A percentile compares a stretch with the other conserved stretches of the same genome.
Conservation (phyloP, 1,284 basidiomycete species). For the Ganoderma resinaceum region DNA sequence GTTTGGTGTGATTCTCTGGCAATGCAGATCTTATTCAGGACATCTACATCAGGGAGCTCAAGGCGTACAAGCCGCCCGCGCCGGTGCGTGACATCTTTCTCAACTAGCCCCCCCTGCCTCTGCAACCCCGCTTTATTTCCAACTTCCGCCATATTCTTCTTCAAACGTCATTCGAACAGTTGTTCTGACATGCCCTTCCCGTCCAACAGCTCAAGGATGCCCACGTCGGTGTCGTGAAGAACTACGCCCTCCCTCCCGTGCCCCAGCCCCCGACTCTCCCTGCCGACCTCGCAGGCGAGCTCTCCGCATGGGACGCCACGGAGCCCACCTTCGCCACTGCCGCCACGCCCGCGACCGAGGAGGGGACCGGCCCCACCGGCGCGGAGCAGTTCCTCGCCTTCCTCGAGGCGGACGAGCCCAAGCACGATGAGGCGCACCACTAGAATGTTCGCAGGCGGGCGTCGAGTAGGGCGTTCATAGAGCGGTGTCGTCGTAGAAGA, state of each 20-base stretch:
- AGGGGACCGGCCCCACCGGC: slow-evolving; percentile 44
- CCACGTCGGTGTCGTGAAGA: slow-evolving; percentile 82
- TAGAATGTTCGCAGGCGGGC: slow-evolving; percentile 30
- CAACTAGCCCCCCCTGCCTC: slow-evolving; percentile 11
- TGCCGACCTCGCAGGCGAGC: slow-evolving; percentile 81
- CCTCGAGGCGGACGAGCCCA: slow-evolving; percentile 66
- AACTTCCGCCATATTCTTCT: background rate
- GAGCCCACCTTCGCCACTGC: slow-evolving; percentile 67
- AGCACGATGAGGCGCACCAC: slow-evolving; percentile 61
- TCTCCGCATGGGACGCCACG: slow-evolving; percentile 79
- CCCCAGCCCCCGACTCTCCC: slow-evolving; percentile 79
- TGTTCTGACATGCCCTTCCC: background rate
- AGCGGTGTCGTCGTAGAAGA: slow-evolving; percentile 13
- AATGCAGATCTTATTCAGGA: slow-evolving; percentile 89
- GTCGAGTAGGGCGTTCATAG: background rate
- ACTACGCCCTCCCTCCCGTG: slow-evolving; percentile 70
- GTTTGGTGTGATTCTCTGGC: background rate
- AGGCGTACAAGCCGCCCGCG: slow-evolving; percentile 81
- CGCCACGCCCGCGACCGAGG: slow-evolving; percentile 36
- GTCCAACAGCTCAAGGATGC: slow-evolving; percentile 77
- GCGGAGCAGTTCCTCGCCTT: slow-evolving; percentile 67
- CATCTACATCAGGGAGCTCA: slow-evolving; percentile 90
- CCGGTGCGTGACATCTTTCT: slow-evolving; percentile 49
- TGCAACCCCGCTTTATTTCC: background rate
- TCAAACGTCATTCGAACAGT: background rate